A percentile compares a stretch with the other conserved stretches of the same genome.
phyloP scores from a whole-genome alignment of 768 basidiomycete genomes.

The Neoboletus subvelutipes region DNA sequence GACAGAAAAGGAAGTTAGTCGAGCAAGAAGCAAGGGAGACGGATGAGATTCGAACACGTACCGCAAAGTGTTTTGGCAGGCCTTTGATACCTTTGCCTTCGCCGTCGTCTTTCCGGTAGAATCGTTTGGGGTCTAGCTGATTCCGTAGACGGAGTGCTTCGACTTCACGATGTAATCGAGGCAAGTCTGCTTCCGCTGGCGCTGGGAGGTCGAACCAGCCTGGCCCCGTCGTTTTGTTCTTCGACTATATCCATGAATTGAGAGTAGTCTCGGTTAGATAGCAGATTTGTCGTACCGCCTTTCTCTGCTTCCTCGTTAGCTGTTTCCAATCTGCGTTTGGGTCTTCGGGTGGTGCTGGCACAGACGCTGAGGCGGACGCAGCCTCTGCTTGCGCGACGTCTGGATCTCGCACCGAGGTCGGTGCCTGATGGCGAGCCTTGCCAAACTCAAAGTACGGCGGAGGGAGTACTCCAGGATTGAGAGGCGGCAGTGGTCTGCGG shows the following conservation, averaged over 20 bases:
- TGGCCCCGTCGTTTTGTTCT: slow-evolving; percentile 70
- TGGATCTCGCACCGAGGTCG: slow-evolving; percentile 56
- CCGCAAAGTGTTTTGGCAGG: slow-evolving; percentile 88
- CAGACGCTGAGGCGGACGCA: slow-evolving; percentile 46
- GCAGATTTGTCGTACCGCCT: slow-evolving; percentile 50
- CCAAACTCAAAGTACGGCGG: slow-evolving; percentile 61
- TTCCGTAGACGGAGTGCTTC: slow-evolving; percentile 85
- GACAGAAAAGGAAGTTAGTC: slow-evolving; percentile 10
- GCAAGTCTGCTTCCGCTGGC: slow-evolving; percentile 75
- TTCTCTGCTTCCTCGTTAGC: slow-evolving; percentile 70
- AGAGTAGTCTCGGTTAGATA: not conserved
- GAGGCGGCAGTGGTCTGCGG: slow-evolving; percentile 53
- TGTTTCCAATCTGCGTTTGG: slow-evolving; percentile 64
- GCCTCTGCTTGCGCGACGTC: slow-evolving; percentile 54
- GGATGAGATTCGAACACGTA: slow-evolving; percentile 37
- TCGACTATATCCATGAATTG: slow-evolving; percentile 44
- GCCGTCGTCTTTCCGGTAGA: slow-evolving; percentile 84
- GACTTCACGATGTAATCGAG: slow-evolving; percentile 78
- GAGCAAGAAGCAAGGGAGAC: not conserved
- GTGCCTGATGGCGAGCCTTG: slow-evolving; percentile 41
- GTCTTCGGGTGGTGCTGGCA: slow-evolving; percentile 61
- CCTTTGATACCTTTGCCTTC: slow-evolving; percentile 84
- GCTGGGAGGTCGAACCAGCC: slow-evolving; percentile 90
- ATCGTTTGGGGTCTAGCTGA: slow-evolving; percentile 89
- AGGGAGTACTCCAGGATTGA: slow-evolving; percentile 68